Percentiles rank a stretch among this genome's conserved stretches.
Evolutionary conservation across 1,139 yeast genomes (phyloP).

Genomic region (Geotrichum histeridarum): DNA sequence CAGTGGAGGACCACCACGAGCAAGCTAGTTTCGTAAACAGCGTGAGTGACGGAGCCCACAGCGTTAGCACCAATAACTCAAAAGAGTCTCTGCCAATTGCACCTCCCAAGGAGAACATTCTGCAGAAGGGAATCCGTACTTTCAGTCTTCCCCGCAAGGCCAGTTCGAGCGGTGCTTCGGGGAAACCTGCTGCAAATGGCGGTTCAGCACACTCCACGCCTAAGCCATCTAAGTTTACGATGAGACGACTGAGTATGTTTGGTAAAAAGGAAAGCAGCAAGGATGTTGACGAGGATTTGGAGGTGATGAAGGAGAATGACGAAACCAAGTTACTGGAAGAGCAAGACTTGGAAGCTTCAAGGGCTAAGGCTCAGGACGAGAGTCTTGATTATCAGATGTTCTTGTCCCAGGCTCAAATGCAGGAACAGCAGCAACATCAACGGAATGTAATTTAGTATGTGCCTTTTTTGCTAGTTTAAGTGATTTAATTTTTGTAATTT

Average conservation of each 20-base stretch:
- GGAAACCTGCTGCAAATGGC: neutral
- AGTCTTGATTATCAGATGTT: constrained; percentile 15
- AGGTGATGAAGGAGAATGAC: neutral
- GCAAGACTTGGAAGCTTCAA: neutral
- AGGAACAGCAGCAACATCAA: neutral
- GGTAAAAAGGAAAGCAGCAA: constrained; percentile 13
- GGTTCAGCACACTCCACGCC: neutral
- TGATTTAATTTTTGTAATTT: neutral
- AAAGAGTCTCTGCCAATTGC: constrained; percentile 18
- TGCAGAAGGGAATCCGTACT: constrained; percentile 34
- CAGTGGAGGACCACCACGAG: constrained; percentile 12
- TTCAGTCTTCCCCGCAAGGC: constrained; percentile 22
- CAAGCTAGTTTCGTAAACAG: constrained; percentile 9
- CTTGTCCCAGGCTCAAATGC: constrained; percentile 12
- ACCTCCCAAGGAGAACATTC: constrained; percentile 23
- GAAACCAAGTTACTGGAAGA: neutral
- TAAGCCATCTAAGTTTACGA: constrained; percentile 14
- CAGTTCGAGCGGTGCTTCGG: constrained; percentile 2
- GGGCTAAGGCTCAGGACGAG: neutral
- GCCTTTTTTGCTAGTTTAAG: neutral
- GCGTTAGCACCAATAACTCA: constrained; percentile 15
- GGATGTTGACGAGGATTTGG: constrained; percentile 16
- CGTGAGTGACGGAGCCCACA: constrained; percentile 13
- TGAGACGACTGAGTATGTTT: constrained; percentile 17
- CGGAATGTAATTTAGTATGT: neutral